phyloP scores from a whole-genome alignment of 2,329 filamentous ascomycete species.

The Plenodomus lindquistii region DNA sequence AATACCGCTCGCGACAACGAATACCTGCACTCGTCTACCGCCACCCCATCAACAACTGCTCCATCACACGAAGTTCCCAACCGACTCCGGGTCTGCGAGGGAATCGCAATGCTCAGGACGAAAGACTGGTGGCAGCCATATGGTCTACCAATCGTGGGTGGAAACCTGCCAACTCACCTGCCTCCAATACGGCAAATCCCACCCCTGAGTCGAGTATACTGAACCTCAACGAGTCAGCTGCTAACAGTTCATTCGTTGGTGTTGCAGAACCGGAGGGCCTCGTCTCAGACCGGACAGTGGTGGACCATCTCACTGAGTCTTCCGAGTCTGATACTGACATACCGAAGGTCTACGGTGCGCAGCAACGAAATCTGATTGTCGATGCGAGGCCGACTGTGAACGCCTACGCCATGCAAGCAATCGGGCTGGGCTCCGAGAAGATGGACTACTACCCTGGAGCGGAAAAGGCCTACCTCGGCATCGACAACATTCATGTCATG shows the following conservation, averaged over 20 bases:
- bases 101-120: constrained; percentile 92
- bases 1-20: constrained; percentile 84
- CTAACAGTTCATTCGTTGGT: constrained; percentile 41
- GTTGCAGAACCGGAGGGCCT: constrained; percentile 30
- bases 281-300: constrained; percentile 16
- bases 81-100: constrained; percentile 83
- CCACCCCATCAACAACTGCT: constrained; percentile 96
- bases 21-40: constrained; percentile 91
- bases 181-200: constrained; percentile 28
- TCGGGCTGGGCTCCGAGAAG: constrained; percentile 92
- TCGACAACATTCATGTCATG: constrained; percentile 99
- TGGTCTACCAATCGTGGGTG: constrained; percentile 67
- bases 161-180: constrained; percentile 30
- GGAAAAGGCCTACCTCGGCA: constrained; percentile 88
- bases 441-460: constrained; percentile 97
- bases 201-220: constrained; percentile 41
- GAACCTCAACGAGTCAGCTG: constrained; percentile 36
- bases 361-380: constrained; percentile 92
- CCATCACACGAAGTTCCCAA: constrained; percentile 92
- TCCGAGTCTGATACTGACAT: constrained; percentile 41
- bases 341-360: constrained; percentile 76
- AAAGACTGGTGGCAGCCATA: constrained; percentile 88
- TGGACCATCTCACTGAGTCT: constrained; percentile 36
- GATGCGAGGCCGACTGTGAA: constrained; percentile 95
- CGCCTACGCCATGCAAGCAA: constrained; percentile 89